phyloP scores from a whole-genome alignment of 345 rosid genomes.

The Ceriops decandra region DNA sequence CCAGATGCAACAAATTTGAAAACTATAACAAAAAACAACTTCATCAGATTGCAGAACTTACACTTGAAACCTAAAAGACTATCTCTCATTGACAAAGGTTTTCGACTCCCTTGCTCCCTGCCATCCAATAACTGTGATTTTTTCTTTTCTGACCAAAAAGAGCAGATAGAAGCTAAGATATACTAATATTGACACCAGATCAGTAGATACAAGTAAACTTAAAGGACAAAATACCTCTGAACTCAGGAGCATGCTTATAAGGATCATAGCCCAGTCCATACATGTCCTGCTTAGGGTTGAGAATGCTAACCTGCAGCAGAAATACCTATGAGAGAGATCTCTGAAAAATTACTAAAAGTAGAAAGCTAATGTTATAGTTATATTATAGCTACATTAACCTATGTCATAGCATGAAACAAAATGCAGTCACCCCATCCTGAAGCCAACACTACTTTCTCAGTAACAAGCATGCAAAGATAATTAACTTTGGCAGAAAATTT shows the following conservation, averaged over 20 bases:
- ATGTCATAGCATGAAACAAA: no score
- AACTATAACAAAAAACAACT: conserved; percentile 8
- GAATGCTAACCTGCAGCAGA: conserved; percentile 56
- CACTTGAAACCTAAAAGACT: conserved; percentile 73
- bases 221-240: conserved; percentile 59
- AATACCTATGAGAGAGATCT: not conserved
- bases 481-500: no score
- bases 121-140: conserved; percentile 50
- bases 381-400: no score
- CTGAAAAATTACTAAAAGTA: not conserved
- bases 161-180: conserved; percentile 11
- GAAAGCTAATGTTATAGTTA: no score
- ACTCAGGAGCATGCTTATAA: conserved; percentile 93
- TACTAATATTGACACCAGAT: no score
- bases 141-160: conserved; percentile 61
- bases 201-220: conserved; percentile 2
- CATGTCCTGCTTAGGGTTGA: conserved; percentile 83
- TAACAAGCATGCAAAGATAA: no score
- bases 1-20: conserved; percentile 4
- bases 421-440: no score
- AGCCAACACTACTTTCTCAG: no score
- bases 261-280: conserved; percentile 95
- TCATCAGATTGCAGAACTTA: conserved; percentile 38
- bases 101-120: conserved; percentile 42
- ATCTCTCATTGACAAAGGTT: conserved; percentile 55